phyloP scores from a whole-genome alignment of 768 basidiomycete genomes.

The Tricholoma hemisulphureum region DNA sequence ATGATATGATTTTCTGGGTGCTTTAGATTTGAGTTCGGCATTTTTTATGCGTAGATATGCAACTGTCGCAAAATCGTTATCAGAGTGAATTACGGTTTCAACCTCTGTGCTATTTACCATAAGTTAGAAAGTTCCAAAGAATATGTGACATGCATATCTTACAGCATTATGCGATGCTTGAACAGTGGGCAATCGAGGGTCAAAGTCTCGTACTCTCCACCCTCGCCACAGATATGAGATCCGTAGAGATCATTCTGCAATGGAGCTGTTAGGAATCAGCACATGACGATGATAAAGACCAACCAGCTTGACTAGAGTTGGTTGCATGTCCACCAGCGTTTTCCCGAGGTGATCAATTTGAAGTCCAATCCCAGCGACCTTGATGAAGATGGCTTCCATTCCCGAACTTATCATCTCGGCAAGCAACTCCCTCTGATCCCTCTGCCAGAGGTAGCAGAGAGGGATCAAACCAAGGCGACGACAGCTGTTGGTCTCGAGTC shows the following conservation, averaged over 20 bases:
- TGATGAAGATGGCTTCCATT: slow-evolving; percentile 84
- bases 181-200: slow-evolving; percentile 90
- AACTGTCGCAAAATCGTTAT: slow-evolving; percentile 84
- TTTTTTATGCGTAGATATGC: slow-evolving; percentile 83
- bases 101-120: slow-evolving; percentile 48
- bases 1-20: slow-evolving; percentile 2
- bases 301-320: slow-evolving; percentile 71
- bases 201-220: slow-evolving; percentile 95
- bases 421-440: slow-evolving; percentile 83
- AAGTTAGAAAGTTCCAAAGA: slow-evolving; percentile 3
- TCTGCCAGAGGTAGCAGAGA: slow-evolving; percentile 91
- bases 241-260: slow-evolving; percentile 77
- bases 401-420: slow-evolving; percentile 81
- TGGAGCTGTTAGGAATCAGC: neutral
- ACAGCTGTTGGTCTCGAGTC: slow-evolving; percentile 52
- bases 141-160: slow-evolving; percentile 24
- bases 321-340: slow-evolving; percentile 69
- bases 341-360: slow-evolving; percentile 75
- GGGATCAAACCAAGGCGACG: slow-evolving; percentile 75
- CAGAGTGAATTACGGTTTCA: slow-evolving; percentile 74
- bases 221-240: slow-evolving; percentile 94
- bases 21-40: slow-evolving; percentile 63
- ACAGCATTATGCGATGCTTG: slow-evolving; percentile 74
- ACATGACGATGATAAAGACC: slow-evolving; percentile 16
- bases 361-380: slow-evolving; percentile 93